Base-by-base conservation (phyloP, 148 eudicot species). In the Amaranthus palmeri region DNA sequence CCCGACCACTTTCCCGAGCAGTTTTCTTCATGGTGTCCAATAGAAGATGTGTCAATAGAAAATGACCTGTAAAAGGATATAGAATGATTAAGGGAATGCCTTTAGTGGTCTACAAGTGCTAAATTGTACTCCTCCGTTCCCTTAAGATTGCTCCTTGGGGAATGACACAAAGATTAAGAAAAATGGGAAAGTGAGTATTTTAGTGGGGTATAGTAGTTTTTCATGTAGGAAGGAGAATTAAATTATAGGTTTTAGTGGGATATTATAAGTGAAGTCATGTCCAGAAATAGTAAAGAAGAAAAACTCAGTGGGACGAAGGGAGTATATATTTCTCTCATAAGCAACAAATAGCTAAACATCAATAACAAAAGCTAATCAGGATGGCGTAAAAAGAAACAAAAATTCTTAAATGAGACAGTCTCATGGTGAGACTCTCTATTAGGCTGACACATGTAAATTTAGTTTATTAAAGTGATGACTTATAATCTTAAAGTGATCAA, bases 1-100 rank as follows among this genome's bases (percentile, higher is more conserved):
- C 89, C 71, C 69, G 81, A 63, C 85, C 79, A 44, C 82, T 87
- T 73, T 78, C 77, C 61, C 60, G 64, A 3, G 90, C 85, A 53
- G 89, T 86, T 61, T 78, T 86, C 76, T 88, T 90, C 95, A 90
- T 93, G 69, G 74, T 86, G 62, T 88, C 90, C 75, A 90, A 71
- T 68, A 90, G 80, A 74, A 93, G 81, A 76, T 85, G 70, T 49
- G 96, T 85, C 72, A 90, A 73, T 43, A 93, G 92, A 86, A 93
- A 93, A 84, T 93, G 98, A 68, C 98, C 98, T 88, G 80, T 79
- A 83, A 68, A 45, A 56, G 42, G 61, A 65, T 5, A 65, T 45
- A 65, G 72, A 15, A 73, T 54, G 43, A 41, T 78, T 45, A 36
- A 55, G 54, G 12, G n/a, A 11, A 57, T 6, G 25, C 2, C 25